Evolutionary conservation across 225 moss, liverwort and hornwort genomes (phyloP).

Genomic region (Physcomitrium patens): DNA sequence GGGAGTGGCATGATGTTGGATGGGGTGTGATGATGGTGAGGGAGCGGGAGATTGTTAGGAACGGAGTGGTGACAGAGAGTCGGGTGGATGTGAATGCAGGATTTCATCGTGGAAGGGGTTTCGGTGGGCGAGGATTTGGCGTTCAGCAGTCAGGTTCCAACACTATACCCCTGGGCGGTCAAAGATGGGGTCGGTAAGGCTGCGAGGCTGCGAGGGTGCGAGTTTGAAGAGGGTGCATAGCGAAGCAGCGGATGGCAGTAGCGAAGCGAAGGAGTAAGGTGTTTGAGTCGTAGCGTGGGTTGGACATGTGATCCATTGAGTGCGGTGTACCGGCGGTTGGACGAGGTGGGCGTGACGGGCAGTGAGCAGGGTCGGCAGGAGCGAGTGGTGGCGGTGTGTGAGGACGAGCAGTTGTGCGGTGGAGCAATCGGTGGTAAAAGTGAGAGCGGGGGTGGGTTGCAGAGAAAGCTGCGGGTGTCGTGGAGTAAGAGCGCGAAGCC

Average conservation of each 20-base stretch:
- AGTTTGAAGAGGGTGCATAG: constrained; percentile 26
- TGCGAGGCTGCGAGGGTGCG: constrained; percentile 29
- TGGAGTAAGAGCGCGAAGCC: constrained; percentile 38
- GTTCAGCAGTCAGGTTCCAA: constrained; percentile 96
- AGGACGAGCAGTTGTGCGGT: constrained; percentile 25
- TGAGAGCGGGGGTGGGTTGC: constrained; percentile 52
- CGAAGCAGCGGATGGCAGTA: constrained; percentile 11
- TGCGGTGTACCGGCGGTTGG: constrained; percentile 15
- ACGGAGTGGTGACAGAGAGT: background rate
- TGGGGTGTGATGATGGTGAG: background rate
- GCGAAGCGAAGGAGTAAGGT: constrained; percentile 32
- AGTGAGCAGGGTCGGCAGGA: too few species aligned
- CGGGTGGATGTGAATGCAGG: constrained; percentile 47
- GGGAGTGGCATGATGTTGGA: too few species aligned
- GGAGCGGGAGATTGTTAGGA: background rate
- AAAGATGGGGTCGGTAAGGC: constrained; percentile 93
- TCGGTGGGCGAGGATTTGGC: constrained; percentile 87
- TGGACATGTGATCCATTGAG: constrained; percentile 18
- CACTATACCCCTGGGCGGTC: constrained; percentile 94
- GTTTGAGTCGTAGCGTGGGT: constrained; percentile 30
- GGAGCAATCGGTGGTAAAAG: constrained; percentile 43
- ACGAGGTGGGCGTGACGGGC: too few species aligned
- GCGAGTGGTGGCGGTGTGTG: too few species aligned
- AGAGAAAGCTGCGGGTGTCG: constrained; percentile 49
- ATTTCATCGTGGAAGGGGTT: constrained; percentile 89